A percentile compares a stretch with the other conserved stretches of the same genome.
These are phyloP conservation scores for Yamadazyma sp. DNA, from an alignment of 805 yeast genomes.

Conservation along the genomic window DNA sequence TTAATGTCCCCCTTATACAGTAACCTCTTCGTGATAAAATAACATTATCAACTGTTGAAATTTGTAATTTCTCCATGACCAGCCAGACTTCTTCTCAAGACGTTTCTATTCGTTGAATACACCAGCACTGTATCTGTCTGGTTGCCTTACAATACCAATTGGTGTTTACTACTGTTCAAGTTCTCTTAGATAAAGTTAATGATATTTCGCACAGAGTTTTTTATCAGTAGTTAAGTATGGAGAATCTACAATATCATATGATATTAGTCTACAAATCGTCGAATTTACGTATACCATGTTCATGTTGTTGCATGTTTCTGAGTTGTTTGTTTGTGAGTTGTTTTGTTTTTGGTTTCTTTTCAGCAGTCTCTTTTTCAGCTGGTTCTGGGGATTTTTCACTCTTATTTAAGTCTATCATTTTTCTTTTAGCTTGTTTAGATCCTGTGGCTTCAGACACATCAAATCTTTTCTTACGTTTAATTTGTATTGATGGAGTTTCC, in stretches of 20 bases:
- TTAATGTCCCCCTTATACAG: slow-evolving; percentile 33
- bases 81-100: too few species aligned
- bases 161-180: too few species aligned
- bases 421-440: slow-evolving; percentile 10
- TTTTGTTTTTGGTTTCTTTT: slow-evolving; percentile 32
- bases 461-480: slow-evolving; percentile 14
- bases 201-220: too few species aligned
- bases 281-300: slow-evolving; percentile 63
- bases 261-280: slow-evolving; percentile 60
- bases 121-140: too few species aligned
- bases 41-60: slow-evolving; percentile 36
- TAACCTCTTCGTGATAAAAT: slow-evolving; percentile 37
- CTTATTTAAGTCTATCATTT: slow-evolving; percentile 13
- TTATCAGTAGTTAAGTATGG: too few species aligned
- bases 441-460: slow-evolving; percentile 3
- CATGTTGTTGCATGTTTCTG: slow-evolving; percentile 47
- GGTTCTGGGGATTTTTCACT: slow-evolving; percentile 16
- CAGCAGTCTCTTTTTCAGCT: slow-evolving; percentile 20
- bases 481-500: not conserved
- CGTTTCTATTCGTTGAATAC: too few species aligned
- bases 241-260: too few species aligned
- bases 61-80: slow-evolving; percentile 24
- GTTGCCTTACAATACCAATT: too few species aligned
- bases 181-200: too few species aligned
- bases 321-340: slow-evolving; percentile 43